Percentiles rank a stretch among this genome's conserved stretches.
These are phyloP conservation scores for Mortierella sp. DNA, from an alignment of 371 early-diverging fungal genomes.

Conservation along the genomic window DNA sequence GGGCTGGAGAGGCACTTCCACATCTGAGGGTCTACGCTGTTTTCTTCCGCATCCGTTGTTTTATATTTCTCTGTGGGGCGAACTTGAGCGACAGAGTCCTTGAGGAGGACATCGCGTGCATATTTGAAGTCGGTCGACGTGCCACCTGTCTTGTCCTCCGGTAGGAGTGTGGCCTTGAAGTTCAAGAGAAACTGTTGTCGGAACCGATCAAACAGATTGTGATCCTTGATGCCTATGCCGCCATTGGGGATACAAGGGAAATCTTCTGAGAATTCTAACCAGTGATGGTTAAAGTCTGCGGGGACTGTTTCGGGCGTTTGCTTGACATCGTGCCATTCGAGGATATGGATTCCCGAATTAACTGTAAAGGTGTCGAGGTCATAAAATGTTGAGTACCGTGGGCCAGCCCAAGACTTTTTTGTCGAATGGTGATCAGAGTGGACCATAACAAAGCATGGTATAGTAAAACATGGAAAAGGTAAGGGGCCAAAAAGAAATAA, in stretches of 20 bases:
- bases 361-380: slow-evolving; percentile 27
- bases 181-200: slow-evolving; percentile 40
- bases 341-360: slow-evolving; percentile 24
- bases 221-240: slow-evolving; percentile 26
- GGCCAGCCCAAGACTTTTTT: slow-evolving; percentile 35
- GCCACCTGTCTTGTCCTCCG: slow-evolving; percentile 15
- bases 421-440: no score
- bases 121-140: slow-evolving; percentile 13
- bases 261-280: slow-evolving; percentile 30
- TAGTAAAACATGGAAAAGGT: no score
- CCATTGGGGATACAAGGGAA: slow-evolving; percentile 39
- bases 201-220: slow-evolving; percentile 44
- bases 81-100: neutral
- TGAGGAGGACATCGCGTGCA: slow-evolving; percentile 31
- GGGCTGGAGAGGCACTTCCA: slow-evolving; percentile 48
- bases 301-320: slow-evolving; percentile 29
- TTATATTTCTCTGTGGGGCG: no score
- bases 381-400: slow-evolving; percentile 41
- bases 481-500: no score
- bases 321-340: slow-evolving; percentile 50
- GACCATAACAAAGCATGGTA: no score
- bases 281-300: slow-evolving; percentile 8
- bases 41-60: no score
- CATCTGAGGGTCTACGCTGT: slow-evolving; percentile 6
- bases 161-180: slow-evolving; percentile 8